Base-by-base conservation (phyloP, 345 rosid species). In the Eucalyptus cloeziana region DNA sequence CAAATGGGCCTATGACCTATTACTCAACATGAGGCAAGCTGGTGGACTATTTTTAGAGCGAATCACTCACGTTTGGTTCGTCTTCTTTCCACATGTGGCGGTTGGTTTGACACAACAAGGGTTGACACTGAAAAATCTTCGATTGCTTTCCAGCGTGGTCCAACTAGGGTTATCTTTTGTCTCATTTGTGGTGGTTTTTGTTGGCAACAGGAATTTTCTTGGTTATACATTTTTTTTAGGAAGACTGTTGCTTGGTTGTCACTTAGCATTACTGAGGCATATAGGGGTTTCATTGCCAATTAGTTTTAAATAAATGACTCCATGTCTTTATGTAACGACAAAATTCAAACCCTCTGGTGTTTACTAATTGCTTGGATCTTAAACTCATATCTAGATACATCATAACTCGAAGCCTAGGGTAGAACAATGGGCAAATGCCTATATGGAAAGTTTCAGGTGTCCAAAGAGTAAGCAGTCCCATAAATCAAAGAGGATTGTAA, bases 391-490 rank as follows among this genome's bases (percentile, higher is more conserved):
- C 56, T 52, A 52, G 56, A 52, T 52, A 52, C 22, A 52, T 52
- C 56, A 7, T 52, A 52, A 52, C 56, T 52, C 0, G 9, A 52
- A 52, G 24, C 56, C 9, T 17, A 4, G 9, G 0, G 0, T 52
- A 52, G 4, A 52, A 19, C 56, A 52, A 52, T 1, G 0, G 1
- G 56, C 56, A 52, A 52, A 52, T 52, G 8, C 56, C 24, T 52
- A 52, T 52, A 52, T 52, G 9, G 4, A 52, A 52, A 52, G 4
- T 52, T 52, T 1, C 9, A 7, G 9, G 2, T 52, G 24, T 17
- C 0, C 7, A 52, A 7, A 52, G 24, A 52, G 56, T 1, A 52
- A 19, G 56, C 4, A 1, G 3, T 19, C 2, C 0, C 2, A 19
- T 52, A 52, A 52, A 52, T 52, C 24, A 52, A 52, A 52, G 1